Evolutionary conservation across 257 asterid species (phyloP).

Genomic region (Solanum pinnatisectum): DNA sequence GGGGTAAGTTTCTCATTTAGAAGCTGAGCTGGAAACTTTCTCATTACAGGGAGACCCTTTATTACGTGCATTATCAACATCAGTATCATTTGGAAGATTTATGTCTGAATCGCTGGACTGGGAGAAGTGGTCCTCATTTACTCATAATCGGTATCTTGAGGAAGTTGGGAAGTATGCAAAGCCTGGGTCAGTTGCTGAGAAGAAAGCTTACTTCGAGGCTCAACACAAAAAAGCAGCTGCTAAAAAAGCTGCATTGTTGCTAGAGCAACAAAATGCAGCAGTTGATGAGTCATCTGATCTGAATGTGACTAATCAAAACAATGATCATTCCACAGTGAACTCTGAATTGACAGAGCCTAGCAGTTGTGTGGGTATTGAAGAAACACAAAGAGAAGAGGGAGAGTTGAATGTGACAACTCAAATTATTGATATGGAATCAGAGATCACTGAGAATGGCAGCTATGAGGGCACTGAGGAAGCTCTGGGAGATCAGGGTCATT

Average conservation of each 20-base stretch:
- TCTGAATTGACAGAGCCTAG: conserved; percentile 1
- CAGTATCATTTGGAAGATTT: conserved; percentile 83
- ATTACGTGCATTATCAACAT: conserved; percentile 58
- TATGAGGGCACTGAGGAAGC: background rate
- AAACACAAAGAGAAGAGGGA: background rate
- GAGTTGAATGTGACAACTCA: background rate
- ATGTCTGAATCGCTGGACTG: conserved; percentile 74
- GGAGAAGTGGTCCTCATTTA: conserved; percentile 84
- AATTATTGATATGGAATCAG: background rate
- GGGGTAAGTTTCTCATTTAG: background rate
- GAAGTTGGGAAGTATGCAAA: conserved; percentile 66
- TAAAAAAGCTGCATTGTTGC: conserved; percentile 52
- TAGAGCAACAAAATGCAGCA: conserved; percentile 38
- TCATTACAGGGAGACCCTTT: conserved; percentile 53
- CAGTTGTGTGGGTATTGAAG: conserved; percentile 1
- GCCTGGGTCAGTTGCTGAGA: conserved; percentile 95
- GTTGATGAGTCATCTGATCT: conserved; percentile 5
- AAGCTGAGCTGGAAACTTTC: background rate
- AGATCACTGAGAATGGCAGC: background rate
- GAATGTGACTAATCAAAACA: conserved; percentile 1
- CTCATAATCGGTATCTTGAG: conserved; percentile 71
- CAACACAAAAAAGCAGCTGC: conserved; percentile 56
- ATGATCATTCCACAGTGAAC: conserved; percentile 1
- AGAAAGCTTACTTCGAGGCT: conserved; percentile 91
- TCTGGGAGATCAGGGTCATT: conserved; percentile 7